Conservation (phyloP, 2,329 filamentous ascomycete genomes). For the Colletotrichum sp. region DNA sequence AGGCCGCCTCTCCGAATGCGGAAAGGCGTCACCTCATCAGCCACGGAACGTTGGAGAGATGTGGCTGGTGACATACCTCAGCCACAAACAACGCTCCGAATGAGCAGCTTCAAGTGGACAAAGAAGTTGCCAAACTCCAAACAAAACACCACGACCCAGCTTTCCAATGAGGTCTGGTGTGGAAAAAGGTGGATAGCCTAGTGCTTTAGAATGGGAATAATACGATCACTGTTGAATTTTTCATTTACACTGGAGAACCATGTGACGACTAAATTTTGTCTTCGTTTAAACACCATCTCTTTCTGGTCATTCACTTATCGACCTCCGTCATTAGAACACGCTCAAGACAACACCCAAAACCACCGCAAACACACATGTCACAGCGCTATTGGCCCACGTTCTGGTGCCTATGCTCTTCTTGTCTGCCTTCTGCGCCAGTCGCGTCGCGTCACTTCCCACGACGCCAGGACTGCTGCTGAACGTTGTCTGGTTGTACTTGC, state of each 20-base stretch:
- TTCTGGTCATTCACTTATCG: too few species aligned
- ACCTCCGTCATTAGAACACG: too few species aligned
- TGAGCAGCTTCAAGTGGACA: neutral
- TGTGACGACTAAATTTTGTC: neutral
- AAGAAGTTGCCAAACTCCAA: neutral
- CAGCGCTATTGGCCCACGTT: neutral
- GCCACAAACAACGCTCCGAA: constrained; percentile 11
- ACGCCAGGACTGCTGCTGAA: constrained; percentile 32
- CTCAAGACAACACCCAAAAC: neutral
- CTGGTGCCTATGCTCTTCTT: neutral
- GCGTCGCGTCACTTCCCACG: constrained; percentile 10
- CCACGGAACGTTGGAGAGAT: neutral
- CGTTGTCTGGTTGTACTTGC: constrained; percentile 40
- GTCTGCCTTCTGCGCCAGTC: neutral
- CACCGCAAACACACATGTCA: neutral
- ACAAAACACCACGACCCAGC: neutral
- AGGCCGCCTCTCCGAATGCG: neutral
- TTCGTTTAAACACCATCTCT: neutral
- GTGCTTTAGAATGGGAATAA: neutral
- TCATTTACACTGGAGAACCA: neutral
- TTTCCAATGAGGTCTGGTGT: neutral
- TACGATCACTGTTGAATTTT: neutral
- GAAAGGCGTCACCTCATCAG: neutral
- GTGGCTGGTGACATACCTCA: neutral
- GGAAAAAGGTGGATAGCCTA: neutral